Conservation (phyloP, 2,329 filamentous ascomycete genomes). For the Aureobasidium melanogenum region DNA sequence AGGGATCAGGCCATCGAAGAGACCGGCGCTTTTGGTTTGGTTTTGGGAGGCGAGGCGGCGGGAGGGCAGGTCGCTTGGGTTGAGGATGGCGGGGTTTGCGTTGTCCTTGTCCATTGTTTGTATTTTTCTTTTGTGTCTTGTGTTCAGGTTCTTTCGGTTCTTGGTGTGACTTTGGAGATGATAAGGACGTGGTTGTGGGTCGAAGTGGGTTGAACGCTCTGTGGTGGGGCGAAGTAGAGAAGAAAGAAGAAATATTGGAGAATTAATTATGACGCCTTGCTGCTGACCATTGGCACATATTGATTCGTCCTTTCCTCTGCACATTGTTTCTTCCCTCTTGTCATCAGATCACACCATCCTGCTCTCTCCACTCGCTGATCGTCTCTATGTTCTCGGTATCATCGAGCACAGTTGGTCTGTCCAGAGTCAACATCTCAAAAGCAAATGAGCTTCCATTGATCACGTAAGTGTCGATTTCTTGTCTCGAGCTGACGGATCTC, state of each 20-base stretch:
- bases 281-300: neutral
- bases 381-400: neutral
- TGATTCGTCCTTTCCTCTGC: neutral
- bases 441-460: neutral
- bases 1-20: conserved; percentile 47
- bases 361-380: neutral
- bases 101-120: conserved; percentile 47
- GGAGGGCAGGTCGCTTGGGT: conserved; percentile 77
- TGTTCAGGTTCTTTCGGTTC: neutral
- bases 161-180: neutral
- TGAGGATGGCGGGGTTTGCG: conserved; percentile 89
- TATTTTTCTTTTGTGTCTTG: neutral
- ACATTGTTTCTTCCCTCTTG: neutral
- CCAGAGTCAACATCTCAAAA: neutral
- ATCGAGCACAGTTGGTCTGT: neutral
- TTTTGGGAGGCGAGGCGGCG: conserved; percentile 47
- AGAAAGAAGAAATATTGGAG: neutral
- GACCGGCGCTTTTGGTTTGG: conserved; percentile 29
- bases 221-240: neutral
- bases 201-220: neutral
- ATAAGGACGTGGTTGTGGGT: neutral
- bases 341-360: neutral
- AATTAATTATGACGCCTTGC: neutral
- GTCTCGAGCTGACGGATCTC: neutral
- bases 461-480: neutral